These are phyloP conservation scores for Spathaspora arborariae DNA, from an alignment of 805 yeast species.

Conservation along the genomic window DNA sequence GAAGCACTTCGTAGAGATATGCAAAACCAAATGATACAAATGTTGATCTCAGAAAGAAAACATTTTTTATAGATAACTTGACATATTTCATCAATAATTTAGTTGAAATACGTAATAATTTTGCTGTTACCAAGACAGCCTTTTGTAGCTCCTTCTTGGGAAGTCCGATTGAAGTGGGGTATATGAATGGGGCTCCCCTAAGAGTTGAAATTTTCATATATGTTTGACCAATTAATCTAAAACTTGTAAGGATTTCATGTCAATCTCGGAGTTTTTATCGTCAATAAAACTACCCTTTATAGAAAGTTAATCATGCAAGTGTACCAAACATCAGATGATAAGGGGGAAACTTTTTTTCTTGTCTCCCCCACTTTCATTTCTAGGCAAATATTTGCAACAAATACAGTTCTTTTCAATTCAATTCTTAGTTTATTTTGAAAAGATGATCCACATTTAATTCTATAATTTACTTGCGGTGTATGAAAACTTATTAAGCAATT, in stretches of 20 bases:
- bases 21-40: slow-evolving; percentile 19
- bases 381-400: background rate
- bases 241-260: background rate
- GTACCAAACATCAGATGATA: background rate
- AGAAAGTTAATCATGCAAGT: background rate
- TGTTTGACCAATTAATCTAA: background rate
- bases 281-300: no score
- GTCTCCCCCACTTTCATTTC: background rate
- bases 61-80: background rate
- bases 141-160: background rate
- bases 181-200: background rate
- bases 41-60: slow-evolving; percentile 3
- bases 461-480: no score
- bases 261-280: background rate
- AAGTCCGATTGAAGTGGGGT: background rate
- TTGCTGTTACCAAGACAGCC: background rate
- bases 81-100: background rate
- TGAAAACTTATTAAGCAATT: no score
- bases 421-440: no score
- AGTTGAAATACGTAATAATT: background rate
- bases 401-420: no score
- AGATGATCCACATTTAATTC: no score
- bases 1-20: slow-evolving; percentile 22
- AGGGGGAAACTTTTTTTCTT: background rate
- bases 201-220: background rate